Evolutionary conservation across 306 rosid species (phyloP).

Genomic region (Adenanthera pavonina): DNA sequence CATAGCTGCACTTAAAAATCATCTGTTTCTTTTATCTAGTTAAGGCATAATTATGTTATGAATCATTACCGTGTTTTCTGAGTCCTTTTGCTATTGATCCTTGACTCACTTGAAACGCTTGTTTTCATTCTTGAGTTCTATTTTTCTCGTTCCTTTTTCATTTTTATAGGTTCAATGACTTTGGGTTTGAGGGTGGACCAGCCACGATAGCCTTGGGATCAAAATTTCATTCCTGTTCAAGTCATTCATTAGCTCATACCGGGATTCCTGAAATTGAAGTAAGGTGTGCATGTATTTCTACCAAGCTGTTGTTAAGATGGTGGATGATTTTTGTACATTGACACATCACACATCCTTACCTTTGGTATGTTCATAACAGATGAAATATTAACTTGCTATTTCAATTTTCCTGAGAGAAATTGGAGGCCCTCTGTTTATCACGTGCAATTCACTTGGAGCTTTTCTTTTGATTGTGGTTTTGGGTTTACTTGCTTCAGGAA

Average conservation of each 20-base stretch:
- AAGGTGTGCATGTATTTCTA: constrained; percentile 25
- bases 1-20: not conserved
- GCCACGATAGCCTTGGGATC: constrained; percentile 57
- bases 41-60: not conserved
- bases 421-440: not conserved
- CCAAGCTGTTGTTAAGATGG: not conserved
- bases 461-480: not conserved
- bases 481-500: not conserved
- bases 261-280: constrained; percentile 66
- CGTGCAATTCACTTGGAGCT: not conserved
- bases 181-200: constrained; percentile 61
- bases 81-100: not conserved
- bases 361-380: not conserved
- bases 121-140: constrained; percentile 5
- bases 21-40: not conserved
- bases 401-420: not conserved
- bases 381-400: not conserved
- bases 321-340: not conserved
- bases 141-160: not conserved
- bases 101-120: too few relatives aligned
- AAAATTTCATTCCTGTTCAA: constrained; percentile 49
- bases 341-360: not conserved
- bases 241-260: constrained; percentile 45
- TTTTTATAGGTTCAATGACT: constrained; percentile 55
- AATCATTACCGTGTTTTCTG: not conserved